phyloP scores from a whole-genome alignment of 768 basidiomycete genomes.

The Hysterangium stoloniferum region DNA sequence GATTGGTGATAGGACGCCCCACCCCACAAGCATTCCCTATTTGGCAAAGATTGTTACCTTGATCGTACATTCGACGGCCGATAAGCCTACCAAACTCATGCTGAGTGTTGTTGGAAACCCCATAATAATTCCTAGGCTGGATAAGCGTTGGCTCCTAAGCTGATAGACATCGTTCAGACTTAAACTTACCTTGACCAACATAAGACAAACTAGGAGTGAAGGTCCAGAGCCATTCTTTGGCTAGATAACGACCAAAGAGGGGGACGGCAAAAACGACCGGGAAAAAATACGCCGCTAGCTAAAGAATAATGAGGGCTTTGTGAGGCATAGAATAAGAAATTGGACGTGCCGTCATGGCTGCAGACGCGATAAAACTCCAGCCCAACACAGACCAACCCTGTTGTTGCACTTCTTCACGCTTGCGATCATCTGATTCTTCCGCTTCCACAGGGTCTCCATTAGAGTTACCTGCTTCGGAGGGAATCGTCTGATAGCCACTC shows the following conservation, averaged over 20 bases:
- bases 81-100: constrained; percentile 69
- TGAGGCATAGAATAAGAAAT: not conserved
- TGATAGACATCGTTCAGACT: constrained; percentile 8
- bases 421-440: constrained; percentile 30
- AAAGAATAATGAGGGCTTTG: constrained; percentile 8
- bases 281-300: constrained; percentile 86
- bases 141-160: constrained; percentile 5
- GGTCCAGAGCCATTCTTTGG: constrained; percentile 86
- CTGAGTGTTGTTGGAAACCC: constrained; percentile 89
- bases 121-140: constrained; percentile 80
- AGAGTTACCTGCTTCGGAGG: not conserved
- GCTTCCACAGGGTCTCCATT: constrained; percentile 19
- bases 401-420: constrained; percentile 45
- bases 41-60: constrained; percentile 4
- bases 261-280: constrained; percentile 85
- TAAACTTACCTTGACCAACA: constrained; percentile 71
- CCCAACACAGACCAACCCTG: constrained; percentile 72
- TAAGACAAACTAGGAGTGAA: constrained; percentile 90
- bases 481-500: constrained; percentile 8
- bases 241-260: constrained; percentile 74
- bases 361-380: constrained; percentile 74
- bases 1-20: constrained; percentile 88
- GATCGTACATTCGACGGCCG: constrained; percentile 10
- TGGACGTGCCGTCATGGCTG: constrained; percentile 60
- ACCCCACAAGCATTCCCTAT: constrained; percentile 94